Percentiles rank a stretch among this genome's conserved stretches.
These are phyloP conservation scores for Ophiosphaerella herpotricha DNA, from an alignment of 2,329 filamentous ascomycete species.

Conservation along the genomic window DNA sequence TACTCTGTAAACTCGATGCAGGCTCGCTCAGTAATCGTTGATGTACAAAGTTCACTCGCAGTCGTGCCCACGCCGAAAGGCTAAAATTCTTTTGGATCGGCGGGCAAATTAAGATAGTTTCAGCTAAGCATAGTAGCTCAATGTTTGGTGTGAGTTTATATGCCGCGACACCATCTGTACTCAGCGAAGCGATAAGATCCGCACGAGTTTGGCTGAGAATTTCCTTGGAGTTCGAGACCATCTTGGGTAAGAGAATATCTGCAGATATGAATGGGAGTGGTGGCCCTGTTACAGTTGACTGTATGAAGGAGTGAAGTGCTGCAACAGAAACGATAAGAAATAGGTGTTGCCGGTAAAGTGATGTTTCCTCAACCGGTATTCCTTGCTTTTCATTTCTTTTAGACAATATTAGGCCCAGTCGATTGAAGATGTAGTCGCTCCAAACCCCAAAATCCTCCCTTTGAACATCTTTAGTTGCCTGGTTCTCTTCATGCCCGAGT, in stretches of 20 bases:
- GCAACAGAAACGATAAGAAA: slow-evolving; percentile 66
- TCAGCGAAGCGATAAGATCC: slow-evolving; percentile 70
- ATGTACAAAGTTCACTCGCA: slow-evolving; percentile 76
- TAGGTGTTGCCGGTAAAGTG: slow-evolving; percentile 48
- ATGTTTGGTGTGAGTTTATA: slow-evolving; percentile 84
- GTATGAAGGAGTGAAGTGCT: slow-evolving; percentile 77
- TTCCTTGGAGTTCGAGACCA: slow-evolving; percentile 44
- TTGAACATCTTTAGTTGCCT: slow-evolving; percentile 35
- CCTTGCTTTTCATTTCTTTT: slow-evolving; percentile 32
- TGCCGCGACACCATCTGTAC: slow-evolving; percentile 81
- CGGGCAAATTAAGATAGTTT: slow-evolving; percentile 60
- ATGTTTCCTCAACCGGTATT: slow-evolving; percentile 32
- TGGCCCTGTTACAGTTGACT: slow-evolving; percentile 86
- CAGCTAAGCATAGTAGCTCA: slow-evolving; percentile 80
- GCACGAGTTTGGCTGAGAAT: slow-evolving; percentile 49
- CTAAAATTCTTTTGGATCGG: slow-evolving; percentile 52
- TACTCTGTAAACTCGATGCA: slow-evolving; percentile 62
- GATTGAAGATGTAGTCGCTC: slow-evolving; percentile 53
- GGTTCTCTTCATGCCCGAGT: slow-evolving; percentile 47
- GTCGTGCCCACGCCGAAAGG: slow-evolving; percentile 63
- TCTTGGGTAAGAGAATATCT: slow-evolving; percentile 56
- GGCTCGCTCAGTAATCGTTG: slow-evolving; percentile 69
- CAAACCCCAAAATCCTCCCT: slow-evolving; percentile 45
- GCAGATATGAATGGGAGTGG: slow-evolving; percentile 66
- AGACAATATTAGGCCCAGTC: slow-evolving; percentile 46